Conservation (phyloP, 257 asterid genomes). For the Misopates orontium region DNA sequence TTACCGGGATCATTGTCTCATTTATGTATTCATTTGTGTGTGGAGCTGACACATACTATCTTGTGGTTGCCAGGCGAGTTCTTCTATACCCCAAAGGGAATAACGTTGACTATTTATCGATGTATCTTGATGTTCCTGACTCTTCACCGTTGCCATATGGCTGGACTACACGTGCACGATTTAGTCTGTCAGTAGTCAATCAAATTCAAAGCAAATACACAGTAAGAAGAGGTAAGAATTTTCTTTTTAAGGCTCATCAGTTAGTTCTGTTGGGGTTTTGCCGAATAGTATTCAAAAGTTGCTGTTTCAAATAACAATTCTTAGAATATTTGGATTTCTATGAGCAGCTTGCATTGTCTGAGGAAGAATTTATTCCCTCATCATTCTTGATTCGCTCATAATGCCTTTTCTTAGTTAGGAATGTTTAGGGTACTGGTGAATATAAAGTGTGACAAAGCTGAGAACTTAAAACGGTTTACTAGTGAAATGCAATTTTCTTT, state of each 20-base stretch:
- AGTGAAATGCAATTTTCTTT: not conserved
- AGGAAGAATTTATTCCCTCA: too few relatives aligned
- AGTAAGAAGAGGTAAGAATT: conserved; percentile 63
- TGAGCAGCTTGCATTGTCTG: too few relatives aligned
- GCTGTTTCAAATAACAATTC: conserved; percentile 8
- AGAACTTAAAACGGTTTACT: not conserved
- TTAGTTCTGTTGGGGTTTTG: conserved; percentile 23
- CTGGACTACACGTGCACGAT: conserved; percentile 92
- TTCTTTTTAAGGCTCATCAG: not conserved
- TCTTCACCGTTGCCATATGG: conserved; percentile 77
- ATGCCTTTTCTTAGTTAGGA: not conserved
- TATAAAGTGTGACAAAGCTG: not conserved
- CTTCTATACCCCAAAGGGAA: conserved; percentile 94
- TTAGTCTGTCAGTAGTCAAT: conserved; percentile 87
- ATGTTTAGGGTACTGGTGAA: conserved; percentile 1
- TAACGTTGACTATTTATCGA: conserved; percentile 82
- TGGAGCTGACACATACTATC: conserved; percentile 33
- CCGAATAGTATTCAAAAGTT: not conserved
- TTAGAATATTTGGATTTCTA: conserved; percentile 3
- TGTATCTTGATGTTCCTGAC: conserved; percentile 95
- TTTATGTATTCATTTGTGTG: conserved; percentile 6
- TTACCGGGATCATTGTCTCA: conserved; percentile 6
- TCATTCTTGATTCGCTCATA: not conserved
- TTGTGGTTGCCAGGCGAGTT: conserved; percentile 73
- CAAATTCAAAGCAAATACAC: conserved; percentile 67